Evolutionary conservation across 2,329 filamentous ascomycete species (phyloP).

Genomic region (Trichoderma polysporum): DNA sequence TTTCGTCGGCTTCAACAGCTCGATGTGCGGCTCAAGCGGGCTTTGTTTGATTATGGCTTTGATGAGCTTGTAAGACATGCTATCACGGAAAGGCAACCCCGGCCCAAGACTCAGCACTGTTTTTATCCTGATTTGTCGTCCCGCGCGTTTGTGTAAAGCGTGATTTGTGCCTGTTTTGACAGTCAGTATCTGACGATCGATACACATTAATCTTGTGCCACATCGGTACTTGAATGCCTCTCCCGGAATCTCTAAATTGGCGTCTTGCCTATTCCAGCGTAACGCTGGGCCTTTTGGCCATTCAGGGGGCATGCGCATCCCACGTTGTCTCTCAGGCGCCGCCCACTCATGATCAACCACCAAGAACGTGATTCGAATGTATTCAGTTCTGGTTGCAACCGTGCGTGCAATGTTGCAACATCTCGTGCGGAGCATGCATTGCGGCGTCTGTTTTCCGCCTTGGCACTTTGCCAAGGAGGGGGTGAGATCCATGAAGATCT

Average conservation of each 20-base stretch:
- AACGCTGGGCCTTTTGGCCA: constrained; percentile 3
- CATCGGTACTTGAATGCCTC: constrained; percentile 1
- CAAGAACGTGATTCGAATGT: constrained; percentile 14
- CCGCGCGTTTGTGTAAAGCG: background rate
- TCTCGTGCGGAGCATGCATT: constrained; percentile 9
- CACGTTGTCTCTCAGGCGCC: constrained; percentile 20
- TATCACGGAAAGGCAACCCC: background rate
- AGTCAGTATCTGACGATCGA: background rate
- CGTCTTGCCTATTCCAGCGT: constrained; percentile 2
- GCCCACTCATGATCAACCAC: constrained; percentile 13
- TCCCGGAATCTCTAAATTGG: background rate
- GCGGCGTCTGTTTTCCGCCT: background rate
- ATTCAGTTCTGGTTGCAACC: constrained; percentile 9
- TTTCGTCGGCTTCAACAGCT: background rate
- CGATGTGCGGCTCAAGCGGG: background rate
- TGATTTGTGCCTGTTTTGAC: background rate
- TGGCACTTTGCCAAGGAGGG: background rate
- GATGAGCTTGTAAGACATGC: background rate
- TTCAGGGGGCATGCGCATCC: constrained; percentile 19
- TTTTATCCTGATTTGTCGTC: background rate
- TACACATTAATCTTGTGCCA: constrained; percentile 1
- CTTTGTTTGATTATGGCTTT: background rate
- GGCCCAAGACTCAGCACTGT: background rate
- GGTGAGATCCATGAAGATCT: background rate
- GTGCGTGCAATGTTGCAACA: background rate